Evolutionary conservation across 2,329 filamentous ascomycete genomes (phyloP).

Genomic region (Colletotrichum sp.): DNA sequence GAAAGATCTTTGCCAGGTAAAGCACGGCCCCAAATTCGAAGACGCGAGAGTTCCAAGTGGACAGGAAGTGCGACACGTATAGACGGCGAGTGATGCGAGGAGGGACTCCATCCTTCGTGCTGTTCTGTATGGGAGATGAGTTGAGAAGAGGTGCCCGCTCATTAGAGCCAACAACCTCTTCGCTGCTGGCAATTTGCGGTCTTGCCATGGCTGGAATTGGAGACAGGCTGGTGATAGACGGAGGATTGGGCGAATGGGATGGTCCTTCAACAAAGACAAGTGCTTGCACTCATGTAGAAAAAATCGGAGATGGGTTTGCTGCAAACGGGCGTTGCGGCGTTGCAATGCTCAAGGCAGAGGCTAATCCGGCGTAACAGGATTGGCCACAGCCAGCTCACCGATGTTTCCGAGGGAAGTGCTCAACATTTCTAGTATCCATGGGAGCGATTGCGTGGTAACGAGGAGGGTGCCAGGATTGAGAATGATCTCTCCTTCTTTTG

Average conservation of each 20-base stretch:
- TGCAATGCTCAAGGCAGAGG: background rate
- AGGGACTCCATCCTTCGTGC: background rate
- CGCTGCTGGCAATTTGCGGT: background rate
- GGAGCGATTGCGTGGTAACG: background rate
- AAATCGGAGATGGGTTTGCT: background rate
- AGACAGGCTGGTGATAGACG: background rate
- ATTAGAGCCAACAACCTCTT: background rate
- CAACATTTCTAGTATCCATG: background rate
- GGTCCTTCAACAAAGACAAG: background rate
- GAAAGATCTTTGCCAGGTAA: constrained; percentile 46
- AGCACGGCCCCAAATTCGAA: constrained; percentile 54
- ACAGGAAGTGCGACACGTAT: constrained; percentile 50
- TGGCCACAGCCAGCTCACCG: background rate
- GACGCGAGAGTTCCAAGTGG: constrained; percentile 52
- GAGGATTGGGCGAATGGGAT: background rate
- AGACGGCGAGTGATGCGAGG: constrained; percentile 25
- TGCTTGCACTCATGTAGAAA: background rate
- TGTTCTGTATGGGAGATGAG: background rate
- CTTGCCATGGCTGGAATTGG: background rate
- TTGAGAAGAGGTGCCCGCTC: background rate
- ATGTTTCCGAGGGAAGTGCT: background rate
- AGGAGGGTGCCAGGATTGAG: background rate
- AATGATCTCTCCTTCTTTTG: background rate
- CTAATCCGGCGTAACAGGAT: background rate
- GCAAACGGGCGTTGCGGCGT: background rate